These are phyloP conservation scores for Ilyonectria destructans DNA, from an alignment of 2,329 filamentous ascomycete genomes.

Conservation along the genomic window DNA sequence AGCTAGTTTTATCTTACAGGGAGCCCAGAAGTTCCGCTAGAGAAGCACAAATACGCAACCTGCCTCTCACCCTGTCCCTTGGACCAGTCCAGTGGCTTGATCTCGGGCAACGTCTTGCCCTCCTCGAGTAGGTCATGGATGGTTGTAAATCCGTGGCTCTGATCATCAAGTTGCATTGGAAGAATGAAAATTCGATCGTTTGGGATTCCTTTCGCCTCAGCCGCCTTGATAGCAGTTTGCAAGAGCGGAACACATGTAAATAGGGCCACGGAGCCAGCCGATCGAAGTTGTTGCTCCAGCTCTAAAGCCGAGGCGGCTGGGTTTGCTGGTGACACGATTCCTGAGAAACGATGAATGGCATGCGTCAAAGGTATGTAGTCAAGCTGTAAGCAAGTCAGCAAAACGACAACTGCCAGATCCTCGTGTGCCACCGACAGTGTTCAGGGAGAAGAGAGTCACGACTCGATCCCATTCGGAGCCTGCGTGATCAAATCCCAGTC, in stretches of 20 bases:
- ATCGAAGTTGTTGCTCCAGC: not conserved
- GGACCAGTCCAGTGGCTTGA: not conserved
- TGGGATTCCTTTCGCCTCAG: not conserved
- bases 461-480: conserved; percentile 15
- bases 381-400: not conserved
- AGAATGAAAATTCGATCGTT: not conserved
- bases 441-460: conserved; percentile 9
- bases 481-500: not conserved
- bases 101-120: not conserved
- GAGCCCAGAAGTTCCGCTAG: conserved; percentile 13
- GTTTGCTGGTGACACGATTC: not conserved
- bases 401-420: conserved; percentile 42
- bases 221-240: not conserved
- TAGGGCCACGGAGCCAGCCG: not conserved
- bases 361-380: not conserved
- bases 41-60: conserved; percentile 17
- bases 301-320: not conserved
- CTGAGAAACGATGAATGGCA: not conserved
- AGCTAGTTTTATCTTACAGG: conserved; percentile 4
- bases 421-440: not conserved
- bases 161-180: not conserved
- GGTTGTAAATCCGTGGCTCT: not conserved
- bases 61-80: not conserved
- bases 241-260: not conserved
- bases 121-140: not conserved